Conservation (phyloP, 257 asterid genomes). For the Salvia hispanica region DNA sequence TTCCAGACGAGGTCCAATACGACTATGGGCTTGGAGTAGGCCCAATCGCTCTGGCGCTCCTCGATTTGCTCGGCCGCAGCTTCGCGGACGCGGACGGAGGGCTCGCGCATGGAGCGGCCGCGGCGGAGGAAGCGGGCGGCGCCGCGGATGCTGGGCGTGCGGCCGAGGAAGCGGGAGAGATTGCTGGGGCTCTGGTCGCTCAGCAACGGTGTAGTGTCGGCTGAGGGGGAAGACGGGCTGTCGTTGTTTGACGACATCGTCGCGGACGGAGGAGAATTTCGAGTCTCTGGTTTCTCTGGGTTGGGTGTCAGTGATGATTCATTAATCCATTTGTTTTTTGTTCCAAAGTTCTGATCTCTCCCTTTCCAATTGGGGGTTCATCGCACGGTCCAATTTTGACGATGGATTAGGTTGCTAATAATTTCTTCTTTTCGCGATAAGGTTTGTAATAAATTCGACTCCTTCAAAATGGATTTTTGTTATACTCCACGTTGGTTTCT, state of each 20-base stretch:
- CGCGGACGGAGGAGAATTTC: constrained; percentile 2
- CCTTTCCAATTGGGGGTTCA: neutral
- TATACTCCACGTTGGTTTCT: too few relatives aligned
- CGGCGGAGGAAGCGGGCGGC: constrained; percentile 64
- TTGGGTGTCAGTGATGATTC: constrained; percentile 13
- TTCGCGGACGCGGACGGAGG: constrained; percentile 64
- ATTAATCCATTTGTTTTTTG: neutral
- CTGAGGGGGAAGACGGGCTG: constrained; percentile 28
- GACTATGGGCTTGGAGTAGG: constrained; percentile 69
- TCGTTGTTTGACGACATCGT: constrained; percentile 49
- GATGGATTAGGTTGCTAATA: too few relatives aligned
- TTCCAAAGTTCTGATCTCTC: neutral
- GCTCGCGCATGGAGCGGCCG: constrained; percentile 64
- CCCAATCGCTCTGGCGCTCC: constrained; percentile 69
- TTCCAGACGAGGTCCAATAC: constrained; percentile 63
- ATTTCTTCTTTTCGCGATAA: too few relatives aligned
- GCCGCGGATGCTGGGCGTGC: constrained; percentile 62
- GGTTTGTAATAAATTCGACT: too few relatives aligned
- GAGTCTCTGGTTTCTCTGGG: constrained; percentile 14
- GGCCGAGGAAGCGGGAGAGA: constrained; percentile 46
- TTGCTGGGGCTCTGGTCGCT: constrained; percentile 41
- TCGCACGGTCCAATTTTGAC: constrained; percentile 28
- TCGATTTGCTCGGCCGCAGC: constrained; percentile 67
- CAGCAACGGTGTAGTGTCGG: constrained; percentile 49
- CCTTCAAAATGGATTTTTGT: too few relatives aligned